Evolutionary conservation across 2,329 filamentous ascomycete genomes (phyloP).

Genomic region (Xylariaceae sp.): DNA sequence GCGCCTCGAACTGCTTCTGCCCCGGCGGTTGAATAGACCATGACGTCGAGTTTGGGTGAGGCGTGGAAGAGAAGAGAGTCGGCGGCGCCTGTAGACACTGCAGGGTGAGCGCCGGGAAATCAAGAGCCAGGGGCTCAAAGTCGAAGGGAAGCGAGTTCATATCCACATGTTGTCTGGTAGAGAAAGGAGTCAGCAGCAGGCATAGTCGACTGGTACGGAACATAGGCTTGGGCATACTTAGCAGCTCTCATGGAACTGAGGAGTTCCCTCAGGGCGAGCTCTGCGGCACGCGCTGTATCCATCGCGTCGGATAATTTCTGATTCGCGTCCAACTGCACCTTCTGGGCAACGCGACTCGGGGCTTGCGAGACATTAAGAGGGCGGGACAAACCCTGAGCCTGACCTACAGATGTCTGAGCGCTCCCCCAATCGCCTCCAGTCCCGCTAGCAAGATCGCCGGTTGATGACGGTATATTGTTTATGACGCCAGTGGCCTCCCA

Average conservation of each 20-base stretch:
- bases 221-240: conserved; percentile 45
- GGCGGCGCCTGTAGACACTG: conserved; percentile 71
- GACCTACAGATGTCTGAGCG: conserved; percentile 13
- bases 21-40: conserved; percentile 77
- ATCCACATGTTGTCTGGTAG: conserved; percentile 48
- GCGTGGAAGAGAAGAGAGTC: conserved; percentile 75
- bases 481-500: conserved; percentile 78
- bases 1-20: conserved; percentile 65
- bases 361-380: conserved; percentile 33
- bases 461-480: conserved; percentile 59
- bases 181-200: conserved; percentile 15
- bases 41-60: conserved; percentile 69
- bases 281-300: conserved; percentile 77
- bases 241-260: conserved; percentile 77
- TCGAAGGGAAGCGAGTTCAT: conserved; percentile 58
- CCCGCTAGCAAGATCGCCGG: conserved; percentile 35
- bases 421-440: conserved; percentile 28
- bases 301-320: conserved; percentile 61
- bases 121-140: conserved; percentile 79
- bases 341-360: conserved; percentile 48
- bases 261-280: conserved; percentile 78
- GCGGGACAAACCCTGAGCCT: conserved; percentile 32
- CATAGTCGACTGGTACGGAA: conserved; percentile 6
- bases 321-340: conserved; percentile 58
- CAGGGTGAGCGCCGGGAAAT: conserved; percentile 79